Conservation (phyloP, 169 alveolate genomes). For the Plasmodium cynomolgi region DNA sequence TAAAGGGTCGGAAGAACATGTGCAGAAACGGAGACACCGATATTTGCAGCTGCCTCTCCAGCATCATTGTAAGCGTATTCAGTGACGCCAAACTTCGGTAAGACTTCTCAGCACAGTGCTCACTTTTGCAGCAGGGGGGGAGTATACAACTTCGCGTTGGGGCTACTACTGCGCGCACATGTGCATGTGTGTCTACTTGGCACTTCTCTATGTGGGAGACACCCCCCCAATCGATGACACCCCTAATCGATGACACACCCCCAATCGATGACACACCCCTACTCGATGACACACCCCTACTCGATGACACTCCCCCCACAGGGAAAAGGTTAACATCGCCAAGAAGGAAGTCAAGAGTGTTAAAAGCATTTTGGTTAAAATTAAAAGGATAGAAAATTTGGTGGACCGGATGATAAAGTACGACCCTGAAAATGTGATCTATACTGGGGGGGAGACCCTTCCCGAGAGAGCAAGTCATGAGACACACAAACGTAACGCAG, state of each 20-base stretch:
- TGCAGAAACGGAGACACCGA: conserved; percentile 1
- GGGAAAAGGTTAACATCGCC: conserved; percentile 49
- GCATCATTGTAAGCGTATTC: conserved; percentile 39
- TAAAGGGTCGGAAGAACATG: conserved; percentile 12
- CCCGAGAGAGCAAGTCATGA: background rate
- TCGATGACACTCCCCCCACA: background rate
- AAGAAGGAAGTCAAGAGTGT: conserved; percentile 51
- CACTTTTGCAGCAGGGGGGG: background rate
- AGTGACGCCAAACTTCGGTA: conserved; percentile 69
- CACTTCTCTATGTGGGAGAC: background rate
- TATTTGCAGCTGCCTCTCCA: conserved; percentile 44
- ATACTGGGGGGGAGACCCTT: background rate
- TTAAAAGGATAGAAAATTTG: conserved; percentile 53
- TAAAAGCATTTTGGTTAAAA: conserved; percentile 29
- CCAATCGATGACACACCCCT: background rate
- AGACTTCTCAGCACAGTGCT: background rate
- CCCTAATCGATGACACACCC: background rate
- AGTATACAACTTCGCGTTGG: background rate
- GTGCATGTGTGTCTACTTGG: background rate
- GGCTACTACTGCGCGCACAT: background rate
- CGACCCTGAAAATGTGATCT: conserved; percentile 27
- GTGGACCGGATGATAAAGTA: conserved; percentile 29
- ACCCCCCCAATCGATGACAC: too few species aligned
- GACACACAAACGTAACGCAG: background rate
- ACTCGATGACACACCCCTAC: background rate